Evolutionary conservation across 352 stramenopile species (phyloP).

Genomic region (Thalassiosira mediterranea): DNA sequence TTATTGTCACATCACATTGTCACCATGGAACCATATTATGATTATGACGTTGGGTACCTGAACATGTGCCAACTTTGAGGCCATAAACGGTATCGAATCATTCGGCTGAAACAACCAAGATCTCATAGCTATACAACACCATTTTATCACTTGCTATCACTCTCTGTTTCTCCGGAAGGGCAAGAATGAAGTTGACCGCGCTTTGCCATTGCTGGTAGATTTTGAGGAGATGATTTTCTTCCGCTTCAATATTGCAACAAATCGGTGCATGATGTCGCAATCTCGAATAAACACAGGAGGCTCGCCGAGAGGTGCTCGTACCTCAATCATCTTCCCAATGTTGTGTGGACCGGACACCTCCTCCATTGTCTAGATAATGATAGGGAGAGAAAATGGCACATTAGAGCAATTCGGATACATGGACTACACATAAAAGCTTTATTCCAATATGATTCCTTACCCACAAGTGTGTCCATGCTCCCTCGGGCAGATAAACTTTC

Average conservation of each 20-base stretch:
- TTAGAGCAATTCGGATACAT: too few species aligned
- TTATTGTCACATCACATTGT: neutral
- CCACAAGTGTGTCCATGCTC: slow-evolving; percentile 56
- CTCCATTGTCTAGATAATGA: slow-evolving; percentile 15
- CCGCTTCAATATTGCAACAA: slow-evolving; percentile 23
- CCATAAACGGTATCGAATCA: too few species aligned
- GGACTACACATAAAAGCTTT: too few species aligned
- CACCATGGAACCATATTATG: neutral
- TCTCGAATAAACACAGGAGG: slow-evolving; percentile 51
- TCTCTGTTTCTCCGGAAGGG: neutral
- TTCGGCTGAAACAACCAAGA: too few species aligned
- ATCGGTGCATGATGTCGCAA: slow-evolving; percentile 28
- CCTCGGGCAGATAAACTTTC: slow-evolving; percentile 51
- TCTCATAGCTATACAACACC: neutral
- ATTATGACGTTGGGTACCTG: neutral
- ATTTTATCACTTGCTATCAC: neutral
- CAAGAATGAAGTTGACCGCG: neutral
- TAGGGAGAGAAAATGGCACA: slow-evolving; percentile 1
- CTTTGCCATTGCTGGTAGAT: neutral
- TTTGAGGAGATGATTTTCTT: slow-evolving; percentile 40
- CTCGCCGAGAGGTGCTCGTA: slow-evolving; percentile 39
- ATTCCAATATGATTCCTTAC: too few species aligned
- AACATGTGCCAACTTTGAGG: too few species aligned
- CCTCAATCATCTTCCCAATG: slow-evolving; percentile 31
- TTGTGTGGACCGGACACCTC: slow-evolving; percentile 23